Conservation (phyloP, 2,329 filamentous ascomycete genomes). For the Beauveria pseudobassiana region DNA sequence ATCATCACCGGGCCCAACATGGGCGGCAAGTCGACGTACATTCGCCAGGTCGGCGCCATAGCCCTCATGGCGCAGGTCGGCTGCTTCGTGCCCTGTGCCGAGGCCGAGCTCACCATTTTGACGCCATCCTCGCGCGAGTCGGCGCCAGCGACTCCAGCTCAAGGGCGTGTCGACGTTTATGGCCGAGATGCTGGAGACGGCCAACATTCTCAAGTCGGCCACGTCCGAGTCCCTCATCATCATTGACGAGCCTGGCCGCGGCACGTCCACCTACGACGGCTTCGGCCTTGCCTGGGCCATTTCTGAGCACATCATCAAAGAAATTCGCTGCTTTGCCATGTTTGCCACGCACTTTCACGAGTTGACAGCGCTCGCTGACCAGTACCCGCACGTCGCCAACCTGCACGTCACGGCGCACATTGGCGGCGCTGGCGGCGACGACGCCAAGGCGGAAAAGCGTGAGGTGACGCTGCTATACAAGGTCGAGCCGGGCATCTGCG, state of each 20-base stretch:
- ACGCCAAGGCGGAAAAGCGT: constrained; percentile 46
- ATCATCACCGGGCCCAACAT: constrained; percentile 98
- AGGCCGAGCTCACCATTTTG: constrained; percentile 89
- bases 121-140: constrained; percentile 92
- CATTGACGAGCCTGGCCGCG: constrained; percentile 93
- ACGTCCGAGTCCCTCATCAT: constrained; percentile 95
- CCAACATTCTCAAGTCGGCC: constrained; percentile 95
- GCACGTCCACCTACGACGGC: constrained; percentile 95
- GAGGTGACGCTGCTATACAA: constrained; percentile 96
- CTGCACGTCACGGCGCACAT: constrained; percentile 96
- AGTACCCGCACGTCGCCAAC: constrained; percentile 82
- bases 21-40: constrained; percentile 98
- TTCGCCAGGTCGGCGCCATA: constrained; percentile 93
- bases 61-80: constrained; percentile 96
- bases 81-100: constrained; percentile 87
- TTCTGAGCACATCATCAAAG: constrained; percentile 90
- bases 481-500: constrained; percentile 89
- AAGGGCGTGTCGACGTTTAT: constrained; percentile 99
- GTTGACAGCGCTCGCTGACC: constrained; percentile 81
- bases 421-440: constrained; percentile 38
- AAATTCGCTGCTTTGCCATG: constrained; percentile 88
- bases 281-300: constrained; percentile 99
- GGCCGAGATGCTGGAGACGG: constrained; percentile 98
- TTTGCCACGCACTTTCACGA: constrained; percentile 99
- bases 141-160: constrained; percentile 94